A percentile compares a stretch with the other conserved stretches of the same genome.
Evolutionary conservation across 2,329 filamentous ascomycete genomes (phyloP).

Genomic region (Aspergillus ochraceoroseus): DNA sequence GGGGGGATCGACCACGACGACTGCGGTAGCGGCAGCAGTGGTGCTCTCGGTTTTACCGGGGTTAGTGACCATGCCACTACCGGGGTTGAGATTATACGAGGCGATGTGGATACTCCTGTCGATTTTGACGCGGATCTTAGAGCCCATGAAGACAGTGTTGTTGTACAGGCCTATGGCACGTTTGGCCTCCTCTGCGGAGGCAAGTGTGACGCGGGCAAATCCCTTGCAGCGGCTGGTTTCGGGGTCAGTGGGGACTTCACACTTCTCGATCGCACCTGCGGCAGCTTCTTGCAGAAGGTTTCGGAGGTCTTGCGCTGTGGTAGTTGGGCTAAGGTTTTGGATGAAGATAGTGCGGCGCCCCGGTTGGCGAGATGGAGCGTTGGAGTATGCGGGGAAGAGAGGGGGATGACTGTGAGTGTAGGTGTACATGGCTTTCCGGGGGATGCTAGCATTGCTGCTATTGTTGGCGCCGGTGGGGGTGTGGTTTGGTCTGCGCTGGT

Average conservation of each 20-base stretch:
- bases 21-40: neutral
- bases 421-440: constrained; percentile 12
- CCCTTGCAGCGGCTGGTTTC: constrained; percentile 22
- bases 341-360: constrained; percentile 25
- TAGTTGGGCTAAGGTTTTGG: constrained; percentile 29
- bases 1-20: too few relatives aligned
- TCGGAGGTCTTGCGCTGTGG: constrained; percentile 29
- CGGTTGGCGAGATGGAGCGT: constrained; percentile 6
- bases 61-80: too few relatives aligned
- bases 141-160: constrained; percentile 32
- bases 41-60: neutral
- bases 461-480: too few relatives aligned
- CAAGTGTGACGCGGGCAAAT: constrained; percentile 32
- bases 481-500: constrained; percentile 2
- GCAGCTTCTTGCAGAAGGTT: constrained; percentile 29
- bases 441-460: neutral
- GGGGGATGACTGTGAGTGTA: constrained; percentile 12
- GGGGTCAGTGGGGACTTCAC: constrained; percentile 28
- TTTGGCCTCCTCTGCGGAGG: constrained; percentile 34
- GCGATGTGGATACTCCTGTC: constrained; percentile 22
- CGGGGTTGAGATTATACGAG: constrained; percentile 2
- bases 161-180: constrained; percentile 33
- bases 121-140: constrained; percentile 33
- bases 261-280: constrained; percentile 31
- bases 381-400: constrained; percentile 11